A percentile compares a stretch with the other conserved stretches of the same genome.
Conservation (phyloP, 2,329 filamentous ascomycete genomes). For the Trichoderma koningii region DNA sequence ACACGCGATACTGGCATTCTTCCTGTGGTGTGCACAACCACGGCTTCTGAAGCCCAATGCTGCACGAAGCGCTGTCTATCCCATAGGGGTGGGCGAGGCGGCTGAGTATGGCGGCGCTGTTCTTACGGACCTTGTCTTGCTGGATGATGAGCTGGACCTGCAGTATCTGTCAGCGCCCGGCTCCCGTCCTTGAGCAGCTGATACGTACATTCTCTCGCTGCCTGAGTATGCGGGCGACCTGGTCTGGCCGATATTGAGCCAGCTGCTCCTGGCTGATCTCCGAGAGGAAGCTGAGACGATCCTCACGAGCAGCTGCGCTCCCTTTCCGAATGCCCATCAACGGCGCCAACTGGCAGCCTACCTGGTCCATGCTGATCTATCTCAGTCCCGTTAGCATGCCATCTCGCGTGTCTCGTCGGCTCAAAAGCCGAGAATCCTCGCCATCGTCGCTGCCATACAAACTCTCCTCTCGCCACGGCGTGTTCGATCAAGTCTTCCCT, state of each 20-base stretch:
- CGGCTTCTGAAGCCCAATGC: constrained; percentile 36
- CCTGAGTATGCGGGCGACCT: constrained; percentile 50
- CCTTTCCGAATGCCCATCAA: constrained; percentile 42
- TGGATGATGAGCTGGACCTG: constrained; percentile 42
- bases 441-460: constrained; percentile 11
- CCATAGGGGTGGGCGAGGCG: constrained; percentile 28
- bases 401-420: background rate
- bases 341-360: constrained; percentile 40
- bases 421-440: background rate
- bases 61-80: constrained; percentile 29
- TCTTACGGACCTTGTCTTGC: constrained; percentile 34
- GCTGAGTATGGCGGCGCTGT: constrained; percentile 32
- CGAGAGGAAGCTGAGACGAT: constrained; percentile 49
- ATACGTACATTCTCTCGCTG: constrained; percentile 53
- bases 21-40: constrained; percentile 43
- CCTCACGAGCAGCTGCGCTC: constrained; percentile 45
- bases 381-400: constrained; percentile 23
- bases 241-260: constrained; percentile 48
- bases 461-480: constrained; percentile 33
- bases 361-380: constrained; percentile 40
- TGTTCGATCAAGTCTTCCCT: constrained; percentile 46
- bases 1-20: constrained; percentile 56
- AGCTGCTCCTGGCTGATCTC: constrained; percentile 49
- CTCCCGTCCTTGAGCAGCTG: constrained; percentile 29
- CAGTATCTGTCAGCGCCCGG: background rate